A percentile compares a stretch with the other conserved stretches of the same genome.
Conservation (phyloP, 2,329 filamentous ascomycete species). For the Venturiaceae sp. region DNA sequence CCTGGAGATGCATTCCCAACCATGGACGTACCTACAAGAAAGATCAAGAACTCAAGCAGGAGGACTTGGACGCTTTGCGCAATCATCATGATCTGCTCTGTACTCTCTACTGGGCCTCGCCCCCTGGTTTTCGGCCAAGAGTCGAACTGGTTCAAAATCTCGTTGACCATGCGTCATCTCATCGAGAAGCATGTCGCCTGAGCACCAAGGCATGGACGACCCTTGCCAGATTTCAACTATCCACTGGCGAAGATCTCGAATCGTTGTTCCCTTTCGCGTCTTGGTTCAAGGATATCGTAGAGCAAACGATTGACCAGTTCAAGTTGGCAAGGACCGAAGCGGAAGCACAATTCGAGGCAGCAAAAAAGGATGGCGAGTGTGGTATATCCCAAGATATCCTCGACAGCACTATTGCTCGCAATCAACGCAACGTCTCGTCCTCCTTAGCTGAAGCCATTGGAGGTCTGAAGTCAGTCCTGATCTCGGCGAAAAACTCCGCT, state of each 20-base stretch:
- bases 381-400: constrained; percentile 37
- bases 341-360: constrained; percentile 39
- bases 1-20: constrained; percentile 49
- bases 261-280: constrained; percentile 38
- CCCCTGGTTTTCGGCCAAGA: constrained; percentile 42
- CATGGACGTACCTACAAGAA: constrained; percentile 52
- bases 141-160: constrained; percentile 42
- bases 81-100: constrained; percentile 54
- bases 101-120: constrained; percentile 49
- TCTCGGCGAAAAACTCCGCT: constrained; percentile 27
- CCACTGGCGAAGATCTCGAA: constrained; percentile 36
- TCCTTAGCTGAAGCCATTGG: constrained; percentile 42
- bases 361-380: constrained; percentile 23
- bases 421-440: constrained; percentile 47
- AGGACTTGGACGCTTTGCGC: constrained; percentile 46
- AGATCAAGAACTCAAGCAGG: constrained; percentile 41
- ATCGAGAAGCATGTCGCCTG: constrained; percentile 49
- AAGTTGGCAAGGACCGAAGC: constrained; percentile 46
- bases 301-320: constrained; percentile 45
- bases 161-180: constrained; percentile 47
- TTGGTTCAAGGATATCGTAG: constrained; percentile 46
- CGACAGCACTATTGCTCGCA: constrained; percentile 42
- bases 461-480: constrained; percentile 39
- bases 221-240: constrained; percentile 46
- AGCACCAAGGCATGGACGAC: constrained; percentile 50